Evolutionary conservation across 1,284 basidiomycete species (phyloP), one percentile per base, ranked within the genome.

Genomic region (Melanopsichium pennsylvanicum): DNA sequence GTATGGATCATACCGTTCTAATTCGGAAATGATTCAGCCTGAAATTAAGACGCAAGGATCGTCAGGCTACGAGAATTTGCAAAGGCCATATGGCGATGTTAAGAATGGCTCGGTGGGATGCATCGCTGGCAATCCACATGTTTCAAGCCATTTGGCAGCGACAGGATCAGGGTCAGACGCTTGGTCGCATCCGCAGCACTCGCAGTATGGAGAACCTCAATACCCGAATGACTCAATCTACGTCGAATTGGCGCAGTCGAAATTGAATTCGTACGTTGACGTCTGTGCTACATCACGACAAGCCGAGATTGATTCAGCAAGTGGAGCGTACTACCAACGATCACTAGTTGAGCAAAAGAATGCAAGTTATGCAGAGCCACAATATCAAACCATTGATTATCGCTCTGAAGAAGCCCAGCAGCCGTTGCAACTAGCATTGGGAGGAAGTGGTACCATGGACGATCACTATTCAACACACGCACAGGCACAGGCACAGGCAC

Each of bases 51-150:
- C 39, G 19, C 45, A 47, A n/a, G 7, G 23, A 27, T 26, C 45
- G 26, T 7, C 25, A 23, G 36, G 39, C 10, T 57, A 42, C 19
- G 41, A 49, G 13, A 21, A 16, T 0, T 23, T 41, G 40, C 47
- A 41, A 15, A 32, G 36, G 27, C 39, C 37, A 13, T 11, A 19
- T 4, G 23, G 29, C 5, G 27, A 18, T 6, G 37, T 18, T 9
- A 46, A 37, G 9, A 22, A 33, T 11, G 33, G 16, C 16, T 12
- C 6, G 8, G 19, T 29, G 9, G 48, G 26, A 15, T 36, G 42
- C 34, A 16, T 8, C 4, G 26, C 2, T 25, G 32, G 19, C 19
- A 36, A 59, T 42, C 23, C 16, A 9, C 40, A 37, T 13, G 45
- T 21, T 8, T 9, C 22, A 8, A 34, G n/a, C 15, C 11, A 10